Evolutionary conservation across 768 basidiomycete species (phyloP).

Genomic region (Vararia minispora): DNA sequence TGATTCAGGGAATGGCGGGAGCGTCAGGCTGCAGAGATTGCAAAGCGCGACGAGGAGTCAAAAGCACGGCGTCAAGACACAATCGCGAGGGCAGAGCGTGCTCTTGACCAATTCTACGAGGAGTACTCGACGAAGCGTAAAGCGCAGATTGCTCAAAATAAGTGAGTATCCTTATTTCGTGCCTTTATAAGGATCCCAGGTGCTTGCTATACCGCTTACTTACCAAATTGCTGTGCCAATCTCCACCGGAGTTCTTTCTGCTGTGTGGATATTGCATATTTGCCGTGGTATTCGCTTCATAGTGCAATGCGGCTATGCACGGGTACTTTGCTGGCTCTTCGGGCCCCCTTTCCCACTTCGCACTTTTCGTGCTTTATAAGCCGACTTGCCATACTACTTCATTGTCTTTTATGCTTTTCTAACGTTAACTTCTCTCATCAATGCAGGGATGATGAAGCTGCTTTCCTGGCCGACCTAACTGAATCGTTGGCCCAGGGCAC

Average conservation of each 20-base stretch:
- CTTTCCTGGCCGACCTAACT: slow-evolving; percentile 61
- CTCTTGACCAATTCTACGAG: slow-evolving; percentile 87
- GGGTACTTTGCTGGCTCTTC: no score
- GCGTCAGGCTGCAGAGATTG: slow-evolving; percentile 76
- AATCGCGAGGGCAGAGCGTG: slow-evolving; percentile 70
- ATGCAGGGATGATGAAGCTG: slow-evolving; percentile 74
- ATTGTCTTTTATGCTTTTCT: background rate
- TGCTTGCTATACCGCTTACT: background rate
- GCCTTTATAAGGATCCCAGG: background rate
- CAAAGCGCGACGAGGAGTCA: slow-evolving; percentile 70
- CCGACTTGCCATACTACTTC: no score
- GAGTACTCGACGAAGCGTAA: slow-evolving; percentile 84
- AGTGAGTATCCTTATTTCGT: slow-evolving; percentile 40
- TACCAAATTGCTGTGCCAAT: no score
- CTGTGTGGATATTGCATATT: no score
- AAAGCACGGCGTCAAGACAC: slow-evolving; percentile 71
- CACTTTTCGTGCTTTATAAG: no score
- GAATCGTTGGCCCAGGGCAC: slow-evolving; percentile 80
- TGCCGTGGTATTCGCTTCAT: no score
- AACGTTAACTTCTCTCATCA: slow-evolving; percentile 1
- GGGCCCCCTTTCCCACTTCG: no score
- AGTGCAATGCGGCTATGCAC: no score
- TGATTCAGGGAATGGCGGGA: slow-evolving; percentile 84
- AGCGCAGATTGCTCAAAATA: slow-evolving; percentile 87
- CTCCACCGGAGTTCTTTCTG: no score